Percentiles rank a stretch among this genome's conserved stretches.
These are phyloP conservation scores for Colletotrichum navitas DNA, from an alignment of 2,329 filamentous ascomycete species.

Conservation along the genomic window DNA sequence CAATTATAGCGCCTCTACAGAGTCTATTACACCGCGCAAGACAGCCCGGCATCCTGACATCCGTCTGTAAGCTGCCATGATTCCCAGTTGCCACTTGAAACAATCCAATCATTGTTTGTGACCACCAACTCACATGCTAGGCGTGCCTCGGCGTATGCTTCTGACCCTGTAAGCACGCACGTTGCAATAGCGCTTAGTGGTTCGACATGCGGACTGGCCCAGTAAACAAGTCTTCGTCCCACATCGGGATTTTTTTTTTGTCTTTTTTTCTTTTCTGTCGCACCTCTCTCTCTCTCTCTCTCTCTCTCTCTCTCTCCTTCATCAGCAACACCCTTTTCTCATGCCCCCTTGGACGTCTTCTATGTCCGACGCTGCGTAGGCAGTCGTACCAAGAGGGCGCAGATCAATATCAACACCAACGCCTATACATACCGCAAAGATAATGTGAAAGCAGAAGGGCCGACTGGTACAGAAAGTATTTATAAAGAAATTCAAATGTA, in stretches of 20 bases:
- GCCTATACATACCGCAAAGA: background rate
- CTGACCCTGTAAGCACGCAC: background rate
- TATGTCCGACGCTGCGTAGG: background rate
- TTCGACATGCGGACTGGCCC: background rate
- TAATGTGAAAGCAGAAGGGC: background rate
- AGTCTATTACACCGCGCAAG: background rate
- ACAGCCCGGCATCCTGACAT: background rate
- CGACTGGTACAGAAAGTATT: background rate
- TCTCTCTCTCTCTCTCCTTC: background rate
- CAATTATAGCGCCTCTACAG: background rate
- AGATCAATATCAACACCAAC: background rate
- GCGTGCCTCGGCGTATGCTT: background rate
- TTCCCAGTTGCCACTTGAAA: background rate
- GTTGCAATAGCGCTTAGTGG: background rate
- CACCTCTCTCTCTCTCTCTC: background rate
- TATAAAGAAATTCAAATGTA: constrained; percentile 1
- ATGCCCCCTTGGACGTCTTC: background rate
- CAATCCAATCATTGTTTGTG: background rate
- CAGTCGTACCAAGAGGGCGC: background rate
- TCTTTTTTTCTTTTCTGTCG: background rate
- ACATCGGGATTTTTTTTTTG: background rate
- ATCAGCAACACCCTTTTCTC: background rate
- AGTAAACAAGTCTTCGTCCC: background rate
- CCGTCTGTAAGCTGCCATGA: background rate
- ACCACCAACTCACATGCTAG: background rate